These are phyloP conservation scores for Alternaria sp. DNA, from an alignment of 2,329 filamentous ascomycete species.

Conservation along the genomic window DNA sequence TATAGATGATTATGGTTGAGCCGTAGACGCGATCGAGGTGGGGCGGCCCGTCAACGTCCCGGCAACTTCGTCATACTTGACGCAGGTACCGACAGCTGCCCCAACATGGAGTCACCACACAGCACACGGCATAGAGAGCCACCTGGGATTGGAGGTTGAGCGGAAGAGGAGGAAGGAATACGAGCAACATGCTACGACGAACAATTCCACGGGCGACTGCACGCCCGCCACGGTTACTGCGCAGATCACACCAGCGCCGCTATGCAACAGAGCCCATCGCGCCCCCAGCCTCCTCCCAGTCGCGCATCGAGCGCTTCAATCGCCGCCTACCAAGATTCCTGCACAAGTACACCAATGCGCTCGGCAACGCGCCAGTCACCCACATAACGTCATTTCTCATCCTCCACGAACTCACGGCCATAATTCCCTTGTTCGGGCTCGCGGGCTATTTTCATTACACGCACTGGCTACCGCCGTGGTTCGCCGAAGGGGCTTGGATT, in stretches of 20 bases:
- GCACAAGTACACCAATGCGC: constrained; percentile 71
- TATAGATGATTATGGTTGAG: not conserved
- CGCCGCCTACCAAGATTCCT: constrained; percentile 67
- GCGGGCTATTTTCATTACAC: constrained; percentile 65
- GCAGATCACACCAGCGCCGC: constrained; percentile 20
- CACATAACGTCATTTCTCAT: constrained; percentile 87
- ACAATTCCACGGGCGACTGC: constrained; percentile 5
- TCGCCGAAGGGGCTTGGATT: constrained; percentile 62
- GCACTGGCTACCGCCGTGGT: constrained; percentile 71
- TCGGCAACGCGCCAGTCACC: constrained; percentile 79
- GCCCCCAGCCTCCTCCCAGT: constrained; percentile 32
- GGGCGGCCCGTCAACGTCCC: constrained; percentile 15
- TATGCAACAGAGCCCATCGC: constrained; percentile 28
- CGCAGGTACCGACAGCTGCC: not conserved
- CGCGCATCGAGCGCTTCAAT: constrained; percentile 48
- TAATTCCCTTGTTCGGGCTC: constrained; percentile 68
- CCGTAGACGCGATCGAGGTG: constrained; percentile 3
- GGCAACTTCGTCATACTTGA: constrained; percentile 15
- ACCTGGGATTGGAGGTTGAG: constrained; percentile 7
- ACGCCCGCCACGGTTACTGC: constrained; percentile 3
- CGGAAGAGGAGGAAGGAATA: constrained; percentile 6
- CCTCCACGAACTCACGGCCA: constrained; percentile 86
- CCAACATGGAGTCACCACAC: constrained; percentile 6
- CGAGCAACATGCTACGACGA: constrained; percentile 21
- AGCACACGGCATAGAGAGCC: not conserved